Percentiles rank a stretch among this genome's conserved stretches.
Conservation (phyloP, 2,329 filamentous ascomycete species). For the Blumeriella jaapii region DNA sequence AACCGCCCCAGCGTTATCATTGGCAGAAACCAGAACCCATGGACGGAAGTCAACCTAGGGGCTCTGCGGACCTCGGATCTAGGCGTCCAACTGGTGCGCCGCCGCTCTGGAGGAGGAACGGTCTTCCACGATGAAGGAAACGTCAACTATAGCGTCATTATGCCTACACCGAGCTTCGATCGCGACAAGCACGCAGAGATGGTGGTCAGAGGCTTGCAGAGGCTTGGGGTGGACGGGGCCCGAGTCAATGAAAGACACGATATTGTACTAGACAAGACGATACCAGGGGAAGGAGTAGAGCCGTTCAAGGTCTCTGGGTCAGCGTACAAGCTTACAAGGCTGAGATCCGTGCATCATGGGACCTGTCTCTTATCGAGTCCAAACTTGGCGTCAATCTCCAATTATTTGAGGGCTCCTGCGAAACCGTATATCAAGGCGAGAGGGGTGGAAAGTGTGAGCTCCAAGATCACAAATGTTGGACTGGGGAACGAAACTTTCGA, state of each 20-base stretch:
- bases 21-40: constrained; percentile 95
- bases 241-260: constrained; percentile 86
- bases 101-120: constrained; percentile 79
- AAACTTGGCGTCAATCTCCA: constrained; percentile 57
- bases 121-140: constrained; percentile 94
- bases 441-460: constrained; percentile 86
- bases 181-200: constrained; percentile 83
- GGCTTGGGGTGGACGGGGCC: constrained; percentile 44
- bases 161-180: constrained; percentile 64
- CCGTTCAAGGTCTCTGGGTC: constrained; percentile 79
- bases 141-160: constrained; percentile 89
- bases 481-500: constrained; percentile 38
- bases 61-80: constrained; percentile 33
- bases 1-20: constrained; percentile 84
- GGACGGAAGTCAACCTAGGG: constrained; percentile 74
- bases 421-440: constrained; percentile 65
- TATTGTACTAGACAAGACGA: constrained; percentile 59
- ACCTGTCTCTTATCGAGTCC: constrained; percentile 75
- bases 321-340: constrained; percentile 81
- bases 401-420: constrained; percentile 67
- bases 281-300: constrained; percentile 4
- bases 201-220: constrained; percentile 71
- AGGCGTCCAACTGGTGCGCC: constrained; percentile 55
- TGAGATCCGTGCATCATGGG: constrained; percentile 79
- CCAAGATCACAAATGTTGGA: constrained; percentile 68